These are phyloP conservation scores for Russula ochroleuca DNA, from an alignment of 768 basidiomycete genomes.

Conservation along the genomic window DNA sequence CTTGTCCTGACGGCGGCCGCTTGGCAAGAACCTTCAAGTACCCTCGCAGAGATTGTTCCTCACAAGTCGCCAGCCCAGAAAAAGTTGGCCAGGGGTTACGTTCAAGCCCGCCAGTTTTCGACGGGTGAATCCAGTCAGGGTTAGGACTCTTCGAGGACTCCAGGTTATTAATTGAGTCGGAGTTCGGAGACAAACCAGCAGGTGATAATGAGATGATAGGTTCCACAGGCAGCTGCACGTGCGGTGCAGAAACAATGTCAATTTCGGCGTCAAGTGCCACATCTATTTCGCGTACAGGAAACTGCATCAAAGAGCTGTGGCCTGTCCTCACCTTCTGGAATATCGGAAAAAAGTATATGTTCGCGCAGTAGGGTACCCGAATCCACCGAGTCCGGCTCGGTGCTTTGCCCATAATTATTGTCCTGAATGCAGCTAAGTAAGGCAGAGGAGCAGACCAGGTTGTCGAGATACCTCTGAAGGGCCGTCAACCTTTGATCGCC, in stretches of 20 bases:
- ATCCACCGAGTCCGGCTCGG: not conserved
- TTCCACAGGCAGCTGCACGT: not conserved
- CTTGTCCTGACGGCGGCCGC: conserved; percentile 34
- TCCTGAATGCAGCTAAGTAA: conserved; percentile 4
- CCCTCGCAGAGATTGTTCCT: conserved; percentile 20
- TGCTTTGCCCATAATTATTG: not conserved
- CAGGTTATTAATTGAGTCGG: not conserved
- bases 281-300: not conserved
- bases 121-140: not conserved
- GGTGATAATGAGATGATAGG: not conserved
- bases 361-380: not conserved
- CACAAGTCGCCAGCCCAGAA: not conserved
- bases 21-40: conserved; percentile 42
- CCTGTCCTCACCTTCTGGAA: conserved; percentile 2
- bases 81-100: not conserved
- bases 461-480: conserved; percentile 6
- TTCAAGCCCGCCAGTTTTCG: not conserved
- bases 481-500: not conserved
- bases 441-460: not conserved
- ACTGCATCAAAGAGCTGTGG: not conserved
- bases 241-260: not conserved
- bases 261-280: not conserved
- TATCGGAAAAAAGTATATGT: not conserved
- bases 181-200: not conserved
- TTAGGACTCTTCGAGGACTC: not conserved